Evolutionary conservation across 345 rosid genomes (phyloP).

Genomic region (Lepidium aucheri): DNA sequence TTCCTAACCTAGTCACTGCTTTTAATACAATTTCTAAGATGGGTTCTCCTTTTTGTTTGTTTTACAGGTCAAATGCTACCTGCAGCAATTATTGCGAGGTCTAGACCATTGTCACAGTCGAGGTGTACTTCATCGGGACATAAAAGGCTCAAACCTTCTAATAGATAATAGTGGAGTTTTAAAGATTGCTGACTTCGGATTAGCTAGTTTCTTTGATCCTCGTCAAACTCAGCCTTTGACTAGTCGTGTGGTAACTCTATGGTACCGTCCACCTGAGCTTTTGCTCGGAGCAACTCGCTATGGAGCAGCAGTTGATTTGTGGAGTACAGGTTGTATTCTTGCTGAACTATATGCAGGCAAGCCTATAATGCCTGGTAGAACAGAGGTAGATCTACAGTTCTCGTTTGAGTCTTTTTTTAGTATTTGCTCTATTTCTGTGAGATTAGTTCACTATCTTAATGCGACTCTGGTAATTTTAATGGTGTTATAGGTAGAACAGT

Average conservation of each 20-base stretch:
- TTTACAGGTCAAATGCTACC: slow-evolving; percentile 85
- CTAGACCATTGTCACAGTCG: slow-evolving; percentile 96
- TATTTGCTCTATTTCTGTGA: background rate
- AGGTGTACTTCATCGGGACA: slow-evolving; percentile 90
- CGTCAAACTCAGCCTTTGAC: slow-evolving; percentile 67
- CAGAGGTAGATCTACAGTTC: slow-evolving; percentile 54
- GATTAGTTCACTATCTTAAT: background rate
- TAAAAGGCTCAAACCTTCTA: slow-evolving; percentile 93
- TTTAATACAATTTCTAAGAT: background rate
- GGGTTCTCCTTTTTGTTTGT: background rate
- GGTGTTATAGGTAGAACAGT: slow-evolving; percentile 78
- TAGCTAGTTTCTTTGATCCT: slow-evolving; percentile 85
- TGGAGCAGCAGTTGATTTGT: slow-evolving; percentile 83
- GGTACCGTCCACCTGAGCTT: slow-evolving; percentile 99
- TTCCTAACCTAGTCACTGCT: background rate
- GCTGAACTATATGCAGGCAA: slow-evolving; percentile 95
- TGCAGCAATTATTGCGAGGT: slow-evolving; percentile 80
- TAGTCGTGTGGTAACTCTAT: slow-evolving; percentile 94
- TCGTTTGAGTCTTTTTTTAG: background rate
- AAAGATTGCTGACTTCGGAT: slow-evolving; percentile 96
- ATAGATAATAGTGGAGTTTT: slow-evolving; percentile 84
- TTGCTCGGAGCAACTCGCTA: slow-evolving; percentile 90
- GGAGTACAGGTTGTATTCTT: slow-evolving; percentile 97
- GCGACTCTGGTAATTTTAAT: slow-evolving; percentile 13
- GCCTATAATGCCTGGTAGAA: slow-evolving; percentile 99